A percentile compares a stretch with the other conserved stretches of the same genome.
These are phyloP conservation scores for Xylaria grammica DNA, from an alignment of 495 filamentous ascomycete species.

Conservation along the genomic window DNA sequence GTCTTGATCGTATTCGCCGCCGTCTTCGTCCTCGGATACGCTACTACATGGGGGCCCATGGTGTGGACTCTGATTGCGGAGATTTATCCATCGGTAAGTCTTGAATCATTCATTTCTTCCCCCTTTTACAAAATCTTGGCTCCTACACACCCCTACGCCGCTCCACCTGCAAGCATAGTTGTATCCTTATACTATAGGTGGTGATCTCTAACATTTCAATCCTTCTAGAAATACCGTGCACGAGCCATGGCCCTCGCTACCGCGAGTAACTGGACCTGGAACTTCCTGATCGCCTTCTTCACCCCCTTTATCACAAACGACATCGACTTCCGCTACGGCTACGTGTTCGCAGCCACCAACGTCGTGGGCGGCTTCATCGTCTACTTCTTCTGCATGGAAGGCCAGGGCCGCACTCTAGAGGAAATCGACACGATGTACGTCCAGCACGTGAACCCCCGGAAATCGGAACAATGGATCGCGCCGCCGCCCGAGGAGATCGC, in stretches of 20 bases:
- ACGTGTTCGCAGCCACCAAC: slow-evolving; percentile 77
- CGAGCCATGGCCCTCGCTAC: slow-evolving; percentile 74
- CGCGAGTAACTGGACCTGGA: slow-evolving; percentile 80
- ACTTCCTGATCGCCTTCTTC: slow-evolving; percentile 85
- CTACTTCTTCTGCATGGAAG: slow-evolving; percentile 69
- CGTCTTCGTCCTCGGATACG: slow-evolving; percentile 65
- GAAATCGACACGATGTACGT: slow-evolving; percentile 78
- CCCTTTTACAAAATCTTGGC: no score
- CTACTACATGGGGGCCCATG: slow-evolving; percentile 81
- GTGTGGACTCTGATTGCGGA: slow-evolving; percentile 78
- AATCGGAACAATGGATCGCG: slow-evolving; percentile 10
- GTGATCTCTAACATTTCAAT: neutral
- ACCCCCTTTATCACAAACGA: slow-evolving; percentile 73
- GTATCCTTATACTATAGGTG: neutral
- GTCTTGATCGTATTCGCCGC: slow-evolving; percentile 79
- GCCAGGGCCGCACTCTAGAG: slow-evolving; percentile 54
- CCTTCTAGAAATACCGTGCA: slow-evolving; percentile 61
- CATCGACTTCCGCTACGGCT: slow-evolving; percentile 79
- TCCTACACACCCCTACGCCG: slow-evolving; percentile 19
- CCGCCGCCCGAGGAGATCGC: slow-evolving; percentile 18
- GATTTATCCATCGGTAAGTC: slow-evolving; percentile 64
- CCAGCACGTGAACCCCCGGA: slow-evolving; percentile 9
- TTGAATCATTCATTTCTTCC: neutral
- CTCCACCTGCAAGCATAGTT: no score
- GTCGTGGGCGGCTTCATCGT: slow-evolving; percentile 67